Evolutionary conservation across 768 basidiomycete genomes (phyloP), one percentile per base, ranked within the genome.

Genomic region (Boletellus ananas): DNA sequence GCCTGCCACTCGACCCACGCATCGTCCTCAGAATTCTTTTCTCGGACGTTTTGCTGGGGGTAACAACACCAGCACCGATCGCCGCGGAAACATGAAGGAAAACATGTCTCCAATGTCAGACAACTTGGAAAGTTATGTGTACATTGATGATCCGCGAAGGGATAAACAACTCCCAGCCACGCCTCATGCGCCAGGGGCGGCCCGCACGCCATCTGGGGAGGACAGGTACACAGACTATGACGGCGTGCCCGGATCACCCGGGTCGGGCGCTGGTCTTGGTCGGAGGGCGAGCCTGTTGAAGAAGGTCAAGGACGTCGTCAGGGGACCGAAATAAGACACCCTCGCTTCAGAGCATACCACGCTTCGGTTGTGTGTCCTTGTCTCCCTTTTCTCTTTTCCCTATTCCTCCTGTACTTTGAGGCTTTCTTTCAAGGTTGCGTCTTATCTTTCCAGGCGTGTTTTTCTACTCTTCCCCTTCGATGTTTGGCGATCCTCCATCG

Each of bases 281-380:
- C 76, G 89, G 61, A 90, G 83, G 76, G 76, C 85, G 1, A 89
- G 87, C 62, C 70, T 91, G 51, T 78, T 90, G 74, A 85, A 85
- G 79, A 90, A 86, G 65, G 79, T 90, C 48, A 84, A 84, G 56
- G 77, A 79, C 38, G 89, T 77, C 6, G 86, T 89, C 44, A 80
- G 84, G 51, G 79, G 82, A 4, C 73, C 73, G 39, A 74, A 74
- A 57, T 74, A 61, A 65, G 41, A 45, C 36, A 18, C n/a, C 29
- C 29, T 44, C 23, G 3, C 35, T 39, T 27, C 55, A 52, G 41
- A 47, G 35, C 45, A 53, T 49, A 36, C 39, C 27, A 45, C 29
- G 47, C 39, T 50, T 49, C 48, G 38, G 31, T 23, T 49, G 45
- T 47, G 49, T 47, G 6, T 21, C 29, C 38, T 43, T 45, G 52